Conservation (phyloP, 108 stramenopile genomes). For the Skeletonema marinoi region DNA sequence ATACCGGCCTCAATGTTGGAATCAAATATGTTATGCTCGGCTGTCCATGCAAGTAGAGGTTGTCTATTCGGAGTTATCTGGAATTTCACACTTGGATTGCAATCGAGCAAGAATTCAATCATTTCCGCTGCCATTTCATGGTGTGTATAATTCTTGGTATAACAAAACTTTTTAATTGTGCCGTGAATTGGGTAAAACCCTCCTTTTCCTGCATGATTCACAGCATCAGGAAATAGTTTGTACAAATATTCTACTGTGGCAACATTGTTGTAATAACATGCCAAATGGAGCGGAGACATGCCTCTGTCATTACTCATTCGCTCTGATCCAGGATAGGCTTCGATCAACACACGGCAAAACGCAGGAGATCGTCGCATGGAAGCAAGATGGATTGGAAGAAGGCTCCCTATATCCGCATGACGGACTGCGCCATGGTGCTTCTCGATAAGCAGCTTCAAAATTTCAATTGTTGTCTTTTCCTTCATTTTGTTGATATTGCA, state of each 20-base stretch:
- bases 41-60: too few relatives aligned
- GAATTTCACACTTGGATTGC: neutral
- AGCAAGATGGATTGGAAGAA: too few relatives aligned
- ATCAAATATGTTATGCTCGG: too few relatives aligned
- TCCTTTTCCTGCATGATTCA: too few relatives aligned
- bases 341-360: neutral
- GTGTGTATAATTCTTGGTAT: too few relatives aligned
- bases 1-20: too few relatives aligned
- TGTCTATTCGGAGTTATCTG: neutral
- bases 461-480: too few relatives aligned
- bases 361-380: neutral
- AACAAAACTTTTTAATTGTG: neutral
- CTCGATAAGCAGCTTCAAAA: too few relatives aligned
- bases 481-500: neutral
- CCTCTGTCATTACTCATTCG: too few relatives aligned
- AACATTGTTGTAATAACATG: neutral
- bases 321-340: neutral
- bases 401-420: too few relatives aligned
- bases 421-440: neutral
- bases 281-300: too few relatives aligned
- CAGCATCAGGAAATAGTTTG: too few relatives aligned
- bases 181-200: neutral
- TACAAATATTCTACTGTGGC: neutral
- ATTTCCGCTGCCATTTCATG: neutral
- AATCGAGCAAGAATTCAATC: neutral